Evolutionary conservation across 2,329 filamentous ascomycete species (phyloP).

Genomic region (Endoconidiophora laricicola): DNA sequence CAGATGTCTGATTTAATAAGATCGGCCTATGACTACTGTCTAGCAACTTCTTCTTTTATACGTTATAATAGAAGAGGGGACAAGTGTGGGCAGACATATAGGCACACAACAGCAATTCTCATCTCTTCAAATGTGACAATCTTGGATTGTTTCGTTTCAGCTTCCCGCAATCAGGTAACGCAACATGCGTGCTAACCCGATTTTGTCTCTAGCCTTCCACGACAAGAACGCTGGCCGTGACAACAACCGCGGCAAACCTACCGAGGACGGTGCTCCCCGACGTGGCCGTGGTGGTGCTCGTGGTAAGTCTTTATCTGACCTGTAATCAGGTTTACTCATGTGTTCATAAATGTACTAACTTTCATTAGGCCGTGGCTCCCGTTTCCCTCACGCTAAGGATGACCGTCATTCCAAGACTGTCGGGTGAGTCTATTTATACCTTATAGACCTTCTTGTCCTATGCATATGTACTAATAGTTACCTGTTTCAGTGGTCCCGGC

Average conservation of each 20-base stretch:
- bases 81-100: too few relatives aligned
- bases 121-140: neutral
- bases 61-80: too few relatives aligned
- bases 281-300: slow-evolving; percentile 44
- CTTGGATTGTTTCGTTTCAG: neutral
- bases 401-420: slow-evolving; percentile 37
- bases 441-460: neutral
- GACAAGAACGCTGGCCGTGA: slow-evolving; percentile 67
- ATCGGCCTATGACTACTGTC: too few relatives aligned
- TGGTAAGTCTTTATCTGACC: slow-evolving; percentile 23
- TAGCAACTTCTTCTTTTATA: too few relatives aligned
- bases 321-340: neutral
- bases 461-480: slow-evolving; percentile 13
- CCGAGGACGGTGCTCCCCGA: slow-evolving; percentile 46
- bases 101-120: neutral
- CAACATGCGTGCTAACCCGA: slow-evolving; percentile 8
- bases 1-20: too few relatives aligned
- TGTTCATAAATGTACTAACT: neutral
- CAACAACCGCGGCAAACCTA: slow-evolving; percentile 67
- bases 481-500: slow-evolving; percentile 36
- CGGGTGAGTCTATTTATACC: slow-evolving; percentile 25
- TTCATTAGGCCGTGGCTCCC: slow-evolving; percentile 35
- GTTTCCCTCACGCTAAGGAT: slow-evolving; percentile 35
- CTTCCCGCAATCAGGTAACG: neutral
- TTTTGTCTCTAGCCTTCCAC: slow-evolving; percentile 53